Base-by-base conservation (phyloP, 2,329 filamentous ascomycete genomes). In the Sarocladiaceae sp. region DNA sequence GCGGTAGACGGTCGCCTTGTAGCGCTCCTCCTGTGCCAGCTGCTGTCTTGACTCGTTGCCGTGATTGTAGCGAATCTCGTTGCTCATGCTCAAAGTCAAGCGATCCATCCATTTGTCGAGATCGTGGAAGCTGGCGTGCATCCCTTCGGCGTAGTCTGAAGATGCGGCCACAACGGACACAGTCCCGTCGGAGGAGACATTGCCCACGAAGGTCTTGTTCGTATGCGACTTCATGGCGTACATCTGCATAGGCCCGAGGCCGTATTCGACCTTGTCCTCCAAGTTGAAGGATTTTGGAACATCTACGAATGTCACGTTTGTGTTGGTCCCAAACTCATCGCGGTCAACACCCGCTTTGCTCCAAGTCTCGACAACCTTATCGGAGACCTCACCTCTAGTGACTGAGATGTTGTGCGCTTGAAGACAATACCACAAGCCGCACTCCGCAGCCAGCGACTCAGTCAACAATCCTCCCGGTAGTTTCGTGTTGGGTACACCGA, bases 121-220 rank as follows among this genome's bases (percentile, higher is more conserved):
- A 7, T 45, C 43, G n/a, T 45, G 20, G n/a, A 35, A 35, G 32
- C 33, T 33, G n/a, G 26, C 19, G 43, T 27, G 24, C 11, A 43
- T 12, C 41, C 23, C 29, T 20, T 47, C 20, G 33, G 34, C 18
- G 42, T 54, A 41, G 16, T 41, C 37, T 9, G 37, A 24, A 18
- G 37, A 24, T 19, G 37, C 11, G 4, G 19, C 21, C 6, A 29
- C 37, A 26, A 41, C 37, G 20, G 4, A 3, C 4, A 15, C 33
- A 20, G 18, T 20, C 7, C 33, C 33, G 16, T 41, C 24, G 6
- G 24, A 7, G 10, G 19, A 6, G 9, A 26, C 37, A n/a, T 29
- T 41, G 19, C 37, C 37, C 4, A 19, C 15, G 20, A 41, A 19
- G 9, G 37, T 41, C 37, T 41, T 26, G 21, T 41, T 41, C 37